These are phyloP conservation scores for Rhododendron simsii DNA, from an alignment of 148 eudicot species.

Conservation along the genomic window DNA sequence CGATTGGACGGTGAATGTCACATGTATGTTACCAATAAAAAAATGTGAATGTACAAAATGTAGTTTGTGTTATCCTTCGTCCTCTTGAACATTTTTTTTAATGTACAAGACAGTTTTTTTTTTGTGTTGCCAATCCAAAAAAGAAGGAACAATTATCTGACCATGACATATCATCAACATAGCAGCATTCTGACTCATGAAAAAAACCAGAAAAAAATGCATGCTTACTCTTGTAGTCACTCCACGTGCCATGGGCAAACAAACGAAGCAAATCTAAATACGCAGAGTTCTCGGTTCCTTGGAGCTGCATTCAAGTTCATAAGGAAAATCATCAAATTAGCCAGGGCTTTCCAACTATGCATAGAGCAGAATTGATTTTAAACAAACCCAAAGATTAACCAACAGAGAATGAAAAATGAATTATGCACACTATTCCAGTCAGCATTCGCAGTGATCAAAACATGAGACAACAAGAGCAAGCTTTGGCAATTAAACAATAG, in stretches of 20 bases:
- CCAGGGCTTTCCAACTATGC: not conserved
- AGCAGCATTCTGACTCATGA: not conserved
- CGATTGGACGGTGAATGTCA: not conserved
- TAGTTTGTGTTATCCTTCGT: not conserved
- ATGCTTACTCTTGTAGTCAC: conserved; percentile 84
- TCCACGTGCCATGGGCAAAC: conserved; percentile 98
- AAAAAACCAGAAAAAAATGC: not conserved
- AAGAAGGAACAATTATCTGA: not conserved
- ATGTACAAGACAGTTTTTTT: not conserved
- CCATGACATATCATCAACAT: not conserved
- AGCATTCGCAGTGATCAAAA: not conserved
- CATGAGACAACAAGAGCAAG: not conserved
- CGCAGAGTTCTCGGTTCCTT: conserved; percentile 63
- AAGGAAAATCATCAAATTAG: conserved; percentile 7
- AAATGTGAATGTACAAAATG: not conserved
- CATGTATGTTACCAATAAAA: not conserved
- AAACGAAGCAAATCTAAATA: conserved; percentile 80
- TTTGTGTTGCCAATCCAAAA: not conserved
- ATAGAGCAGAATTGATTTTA: not conserved
- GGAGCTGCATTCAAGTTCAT: conserved; percentile 57
- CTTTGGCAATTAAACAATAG: not conserved
- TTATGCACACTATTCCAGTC: not conserved
- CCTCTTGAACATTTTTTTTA: not conserved
- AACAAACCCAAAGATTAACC: not conserved
- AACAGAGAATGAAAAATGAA: not conserved